Base-by-base conservation (phyloP, 1,284 basidiomycete genomes). In the Sporisorium graminicola region DNA sequence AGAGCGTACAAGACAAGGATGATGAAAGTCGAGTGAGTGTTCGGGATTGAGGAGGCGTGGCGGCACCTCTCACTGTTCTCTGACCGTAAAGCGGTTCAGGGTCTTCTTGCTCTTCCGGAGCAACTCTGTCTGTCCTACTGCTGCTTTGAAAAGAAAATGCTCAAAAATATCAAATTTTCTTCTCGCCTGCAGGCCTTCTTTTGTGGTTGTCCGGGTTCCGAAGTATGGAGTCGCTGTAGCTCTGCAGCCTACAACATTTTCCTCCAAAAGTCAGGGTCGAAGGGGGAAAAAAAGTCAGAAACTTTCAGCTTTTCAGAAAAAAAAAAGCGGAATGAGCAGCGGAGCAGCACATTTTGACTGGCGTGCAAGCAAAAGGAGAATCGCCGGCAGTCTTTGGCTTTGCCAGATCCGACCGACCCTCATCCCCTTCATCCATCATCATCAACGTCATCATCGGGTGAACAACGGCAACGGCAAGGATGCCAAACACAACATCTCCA, bases 401-500 rank as follows among this genome's bases (percentile, higher is more conserved):
- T 31, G 12, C 35, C 7, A 35, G 35, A 35, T 22, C 31, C 50
- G 31, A 22, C 31, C 50, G 31, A 22, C 35, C 40, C 29, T 9
- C 37, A 12, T 31, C 27, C 24, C 14, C 42, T 51, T 18, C 24
- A 3, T 43, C 62, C 49, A 49, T 40, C 66, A 63, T 18, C 63
- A 26, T 43, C 44, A 35, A 22, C n/a, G n/a, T n/a, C n/a, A n/a
- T n/a, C 50, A 18, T 22, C 18, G 24, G 16, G 13, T 18, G 18
- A 20, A 9, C 26, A n/a, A n/a, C 18, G 9, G 44, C 18, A 29
- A 7, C 27, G 47, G 46, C 51, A 20, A 68, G 0, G 10, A 73
- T 73, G 74, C 66, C 74, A 9, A 43, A 49, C 12, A 68, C 74
- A 46, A 66, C 65, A 22, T 70, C 66, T 9, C 72, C 72, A 42